Conservation (phyloP, 352 stramenopile genomes). For the Globisporangium solare region DNA sequence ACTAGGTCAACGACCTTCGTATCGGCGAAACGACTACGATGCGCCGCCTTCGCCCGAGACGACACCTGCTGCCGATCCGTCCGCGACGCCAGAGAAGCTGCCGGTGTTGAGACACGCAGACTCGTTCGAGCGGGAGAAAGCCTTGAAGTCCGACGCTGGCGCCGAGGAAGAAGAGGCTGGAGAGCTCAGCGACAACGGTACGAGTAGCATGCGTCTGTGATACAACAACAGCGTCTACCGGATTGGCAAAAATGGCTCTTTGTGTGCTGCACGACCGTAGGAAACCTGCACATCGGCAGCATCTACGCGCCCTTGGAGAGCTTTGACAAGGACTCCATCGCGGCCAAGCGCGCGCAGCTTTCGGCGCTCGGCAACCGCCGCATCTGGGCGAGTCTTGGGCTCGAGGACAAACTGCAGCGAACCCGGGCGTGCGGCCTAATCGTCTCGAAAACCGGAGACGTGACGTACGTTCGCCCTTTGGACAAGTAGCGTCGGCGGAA, state of each 20-base stretch:
- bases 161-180: conserved; percentile 67
- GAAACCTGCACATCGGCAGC: conserved; percentile 52
- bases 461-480: conserved; percentile 59
- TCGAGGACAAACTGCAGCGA: conserved; percentile 69
- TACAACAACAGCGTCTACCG: too few relatives aligned
- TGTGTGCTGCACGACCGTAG: conserved; percentile 17
- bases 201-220: conserved; percentile 5
- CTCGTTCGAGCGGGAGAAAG: conserved; percentile 48
- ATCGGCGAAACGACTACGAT: conserved; percentile 78
- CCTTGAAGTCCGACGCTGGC: conserved; percentile 23
- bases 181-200: conserved; percentile 62
- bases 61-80: conserved; percentile 22
- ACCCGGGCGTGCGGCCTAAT: conserved; percentile 56
- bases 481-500: conserved; percentile 34
- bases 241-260: background rate
- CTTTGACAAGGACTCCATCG: conserved; percentile 77
- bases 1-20: conserved; percentile 72
- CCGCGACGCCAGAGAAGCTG: conserved; percentile 34
- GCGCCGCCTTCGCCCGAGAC: conserved; percentile 60
- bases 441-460: conserved; percentile 67
- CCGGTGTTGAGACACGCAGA: conserved; percentile 27
- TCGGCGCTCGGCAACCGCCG: conserved; percentile 67
- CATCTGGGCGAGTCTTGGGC: conserved; percentile 81
- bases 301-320: conserved; percentile 73
- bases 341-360: conserved; percentile 76